These are phyloP conservation scores for Trichoderma hamatum DNA, from an alignment of 2,329 filamentous ascomycete genomes.

Conservation along the genomic window DNA sequence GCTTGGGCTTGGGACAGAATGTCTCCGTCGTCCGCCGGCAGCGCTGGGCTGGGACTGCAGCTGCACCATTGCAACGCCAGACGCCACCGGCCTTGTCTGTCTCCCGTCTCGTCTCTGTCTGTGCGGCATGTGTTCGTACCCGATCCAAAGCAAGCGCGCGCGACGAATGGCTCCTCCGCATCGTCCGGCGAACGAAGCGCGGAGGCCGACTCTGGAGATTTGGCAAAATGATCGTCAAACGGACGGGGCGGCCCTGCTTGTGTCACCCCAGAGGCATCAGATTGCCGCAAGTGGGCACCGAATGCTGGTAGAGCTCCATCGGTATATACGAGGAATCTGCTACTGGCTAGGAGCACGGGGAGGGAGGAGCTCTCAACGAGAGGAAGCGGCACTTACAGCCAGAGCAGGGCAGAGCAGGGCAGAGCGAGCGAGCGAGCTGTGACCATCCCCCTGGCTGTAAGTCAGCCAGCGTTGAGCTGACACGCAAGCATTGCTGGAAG, in stretches of 20 bases:
- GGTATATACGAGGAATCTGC: neutral
- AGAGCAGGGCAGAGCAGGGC: neutral
- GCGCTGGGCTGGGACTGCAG: neutral
- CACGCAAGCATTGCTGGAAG: neutral
- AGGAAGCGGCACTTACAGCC: neutral
- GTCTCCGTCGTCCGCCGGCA: neutral
- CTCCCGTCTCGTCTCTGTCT: neutral
- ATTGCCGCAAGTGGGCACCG: constrained; percentile 23
- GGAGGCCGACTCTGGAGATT: constrained; percentile 2
- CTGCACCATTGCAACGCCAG: neutral
- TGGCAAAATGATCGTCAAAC: constrained; percentile 19
- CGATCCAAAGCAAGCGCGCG: neutral
- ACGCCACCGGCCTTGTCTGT: neutral
- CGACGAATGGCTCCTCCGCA: neutral
- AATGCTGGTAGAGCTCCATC: neutral
- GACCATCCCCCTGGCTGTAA: constrained; percentile 14
- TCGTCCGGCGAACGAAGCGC: neutral
- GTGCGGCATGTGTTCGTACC: neutral
- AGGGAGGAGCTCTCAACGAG: neutral
- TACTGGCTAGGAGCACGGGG: neutral
- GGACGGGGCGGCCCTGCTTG: constrained; percentile 20
- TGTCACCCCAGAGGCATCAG: neutral
- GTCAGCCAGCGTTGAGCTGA: constrained; percentile 9
- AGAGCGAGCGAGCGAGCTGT: neutral
- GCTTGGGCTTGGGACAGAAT: neutral